These are phyloP conservation scores for Linum lewisii DNA, from an alignment of 345 rosid genomes.

Conservation along the genomic window DNA sequence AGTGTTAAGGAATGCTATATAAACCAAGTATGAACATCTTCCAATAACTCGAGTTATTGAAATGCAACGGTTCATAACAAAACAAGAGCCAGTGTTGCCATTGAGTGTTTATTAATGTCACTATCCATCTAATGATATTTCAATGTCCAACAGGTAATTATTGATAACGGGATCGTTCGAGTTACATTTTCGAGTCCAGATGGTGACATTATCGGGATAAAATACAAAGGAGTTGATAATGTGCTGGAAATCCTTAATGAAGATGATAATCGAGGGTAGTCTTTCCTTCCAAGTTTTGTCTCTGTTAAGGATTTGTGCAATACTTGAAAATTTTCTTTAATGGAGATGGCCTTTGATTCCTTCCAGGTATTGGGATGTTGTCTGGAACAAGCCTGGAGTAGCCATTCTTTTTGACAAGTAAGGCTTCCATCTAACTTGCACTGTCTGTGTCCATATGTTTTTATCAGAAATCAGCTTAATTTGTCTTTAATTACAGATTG, in stretches of 20 bases:
- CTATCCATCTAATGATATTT: too few species aligned
- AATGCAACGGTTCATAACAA: too few species aligned
- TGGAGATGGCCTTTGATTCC: neutral
- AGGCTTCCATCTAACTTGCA: too few species aligned
- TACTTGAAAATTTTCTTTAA: too few species aligned
- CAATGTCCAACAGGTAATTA: conserved; percentile 49
- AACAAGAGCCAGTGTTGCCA: too few species aligned
- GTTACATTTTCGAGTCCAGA: conserved; percentile 49
- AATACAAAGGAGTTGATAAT: conserved; percentile 51
- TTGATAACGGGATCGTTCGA: conserved; percentile 59
- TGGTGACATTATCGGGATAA: conserved; percentile 52
- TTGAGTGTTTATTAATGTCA: too few species aligned
- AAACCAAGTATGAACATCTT: too few species aligned
- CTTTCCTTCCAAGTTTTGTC: neutral
- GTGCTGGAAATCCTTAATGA: conserved; percentile 31
- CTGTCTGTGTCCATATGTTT: too few species aligned
- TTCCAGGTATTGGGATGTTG: conserved; percentile 80
- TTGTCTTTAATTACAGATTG: conserved; percentile 33
- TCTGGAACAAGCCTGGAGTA: conserved; percentile 48
- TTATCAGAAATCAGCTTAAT: neutral
- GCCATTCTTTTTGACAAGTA: conserved; percentile 20
- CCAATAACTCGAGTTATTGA: too few species aligned
- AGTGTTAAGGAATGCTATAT: too few species aligned
- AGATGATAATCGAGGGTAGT: conserved; percentile 49
- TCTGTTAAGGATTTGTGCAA: too few species aligned